phyloP scores from a whole-genome alignment of 805 yeast species.

The Sugiyamaella americana region DNA sequence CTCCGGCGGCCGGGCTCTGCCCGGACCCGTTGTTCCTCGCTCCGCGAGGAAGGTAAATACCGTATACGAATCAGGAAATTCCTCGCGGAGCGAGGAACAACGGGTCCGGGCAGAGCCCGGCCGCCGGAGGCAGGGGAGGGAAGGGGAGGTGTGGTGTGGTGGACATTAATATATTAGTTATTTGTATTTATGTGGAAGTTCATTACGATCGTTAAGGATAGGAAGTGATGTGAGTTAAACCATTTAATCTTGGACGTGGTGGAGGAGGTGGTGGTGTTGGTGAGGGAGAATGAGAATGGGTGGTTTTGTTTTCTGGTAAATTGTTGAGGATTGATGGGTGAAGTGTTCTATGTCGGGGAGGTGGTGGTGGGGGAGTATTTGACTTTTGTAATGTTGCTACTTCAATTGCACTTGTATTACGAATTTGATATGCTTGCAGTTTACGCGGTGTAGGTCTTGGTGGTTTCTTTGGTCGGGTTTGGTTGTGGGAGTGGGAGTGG shows the following conservation, averaged over 20 bases:
- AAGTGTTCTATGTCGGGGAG: constrained; percentile 3
- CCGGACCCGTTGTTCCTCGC: no score
- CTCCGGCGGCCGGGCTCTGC: no score
- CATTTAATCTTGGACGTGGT: not conserved
- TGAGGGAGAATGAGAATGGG: not conserved
- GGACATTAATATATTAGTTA: no score
- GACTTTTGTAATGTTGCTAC: constrained; percentile 6
- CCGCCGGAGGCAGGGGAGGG: no score
- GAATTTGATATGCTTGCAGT: constrained; percentile 1
- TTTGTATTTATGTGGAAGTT: no score
- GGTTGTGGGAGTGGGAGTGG: no score
- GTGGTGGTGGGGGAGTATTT: constrained; percentile 17
- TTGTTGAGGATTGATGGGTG: not conserved
- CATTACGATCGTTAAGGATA: constrained; percentile 10
- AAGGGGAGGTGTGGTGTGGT: no score
- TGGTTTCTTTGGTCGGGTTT: not conserved
- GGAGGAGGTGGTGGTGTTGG: not conserved
- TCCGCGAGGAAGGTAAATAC: no score
- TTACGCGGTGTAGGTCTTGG: constrained; percentile 9
- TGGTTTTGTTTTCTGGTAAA: not conserved
- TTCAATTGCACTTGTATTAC: constrained; percentile 9
- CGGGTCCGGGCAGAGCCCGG: no score
- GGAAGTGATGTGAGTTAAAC: constrained; percentile 8
- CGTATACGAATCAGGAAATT: no score
- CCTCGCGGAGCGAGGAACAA: no score